Evolutionary conservation across 208 protist species (phyloP).

Genomic region (Histomonas meleagridis): DNA sequence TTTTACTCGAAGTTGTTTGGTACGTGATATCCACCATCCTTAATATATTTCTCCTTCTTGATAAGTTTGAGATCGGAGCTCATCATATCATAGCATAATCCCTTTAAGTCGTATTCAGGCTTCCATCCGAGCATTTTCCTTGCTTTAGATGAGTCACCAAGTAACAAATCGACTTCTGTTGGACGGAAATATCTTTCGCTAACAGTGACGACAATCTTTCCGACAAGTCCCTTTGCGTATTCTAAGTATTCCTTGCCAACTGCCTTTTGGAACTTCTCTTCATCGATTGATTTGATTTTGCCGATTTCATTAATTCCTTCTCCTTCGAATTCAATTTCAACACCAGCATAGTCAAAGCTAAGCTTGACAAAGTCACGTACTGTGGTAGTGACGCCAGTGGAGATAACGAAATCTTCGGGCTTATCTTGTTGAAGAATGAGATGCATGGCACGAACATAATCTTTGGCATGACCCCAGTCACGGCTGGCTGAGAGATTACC

Average conservation of each 20-base stretch:
- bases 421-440: slow-evolving; percentile 74
- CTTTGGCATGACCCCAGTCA: slow-evolving; percentile 66
- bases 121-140: slow-evolving; percentile 71
- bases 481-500: slow-evolving; percentile 74
- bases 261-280: not conserved
- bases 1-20: not conserved
- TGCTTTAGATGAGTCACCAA: slow-evolving; percentile 74
- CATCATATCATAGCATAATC: not conserved
- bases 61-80: not conserved
- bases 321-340: slow-evolving; percentile 42
- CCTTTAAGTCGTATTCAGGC: not conserved
- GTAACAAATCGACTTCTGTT: slow-evolving; percentile 76
- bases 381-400: slow-evolving; percentile 71
- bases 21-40: not conserved
- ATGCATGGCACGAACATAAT: slow-evolving; percentile 65
- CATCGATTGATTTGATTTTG: slow-evolving; percentile 47
- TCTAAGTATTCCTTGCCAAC: not conserved
- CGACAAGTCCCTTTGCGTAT: not conserved
- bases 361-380: slow-evolving; percentile 57
- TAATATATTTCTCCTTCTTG: not conserved
- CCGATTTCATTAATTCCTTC: slow-evolving; percentile 69
- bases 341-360: slow-evolving; percentile 46
- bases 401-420: slow-evolving; percentile 72
- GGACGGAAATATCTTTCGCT: slow-evolving; percentile 73
- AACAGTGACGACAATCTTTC: slow-evolving; percentile 54